Evolutionary conservation across 768 basidiomycete genomes (phyloP).

Genomic region (Cantharellus anzutake): DNA sequence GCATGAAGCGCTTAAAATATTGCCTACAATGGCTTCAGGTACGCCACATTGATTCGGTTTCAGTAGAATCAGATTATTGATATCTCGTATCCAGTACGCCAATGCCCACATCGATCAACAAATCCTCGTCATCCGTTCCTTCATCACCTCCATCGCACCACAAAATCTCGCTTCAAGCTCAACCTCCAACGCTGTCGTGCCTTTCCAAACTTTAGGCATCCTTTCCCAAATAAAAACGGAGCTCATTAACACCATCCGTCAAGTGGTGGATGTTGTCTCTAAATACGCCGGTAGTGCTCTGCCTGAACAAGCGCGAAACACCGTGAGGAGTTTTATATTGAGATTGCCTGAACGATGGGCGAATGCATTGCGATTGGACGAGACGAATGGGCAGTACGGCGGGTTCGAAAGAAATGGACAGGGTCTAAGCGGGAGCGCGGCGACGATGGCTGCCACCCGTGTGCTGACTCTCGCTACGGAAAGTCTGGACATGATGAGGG

Average conservation of each 20-base stretch:
- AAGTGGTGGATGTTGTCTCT: conserved; percentile 62
- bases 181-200: conserved; percentile 13
- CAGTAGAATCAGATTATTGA: not conserved
- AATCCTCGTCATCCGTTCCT: conserved; percentile 65
- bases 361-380: conserved; percentile 11
- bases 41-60: conserved; percentile 9
- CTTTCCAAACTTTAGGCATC: conserved; percentile 36
- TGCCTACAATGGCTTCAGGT: conserved; percentile 81
- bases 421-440: conserved; percentile 18
- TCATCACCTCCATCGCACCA: conserved; percentile 37
- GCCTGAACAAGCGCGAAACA: conserved; percentile 61
- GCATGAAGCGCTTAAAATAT: conserved; percentile 68
- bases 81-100: conserved; percentile 33
- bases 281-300: conserved; percentile 74
- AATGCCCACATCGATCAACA: conserved; percentile 76
- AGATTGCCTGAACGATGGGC: conserved; percentile 73
- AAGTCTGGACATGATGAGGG: conserved; percentile 81
- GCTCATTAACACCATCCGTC: conserved; percentile 73
- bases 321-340: conserved; percentile 60
- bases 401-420: not conserved
- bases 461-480: conserved; percentile 75
- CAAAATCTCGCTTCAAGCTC: conserved; percentile 9
- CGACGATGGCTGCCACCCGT: conserved; percentile 56
- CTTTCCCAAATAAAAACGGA: conserved; percentile 57
- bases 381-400: not conserved